phyloP scores from a whole-genome alignment of 257 asterid genomes.

The Henckelia pumila region DNA sequence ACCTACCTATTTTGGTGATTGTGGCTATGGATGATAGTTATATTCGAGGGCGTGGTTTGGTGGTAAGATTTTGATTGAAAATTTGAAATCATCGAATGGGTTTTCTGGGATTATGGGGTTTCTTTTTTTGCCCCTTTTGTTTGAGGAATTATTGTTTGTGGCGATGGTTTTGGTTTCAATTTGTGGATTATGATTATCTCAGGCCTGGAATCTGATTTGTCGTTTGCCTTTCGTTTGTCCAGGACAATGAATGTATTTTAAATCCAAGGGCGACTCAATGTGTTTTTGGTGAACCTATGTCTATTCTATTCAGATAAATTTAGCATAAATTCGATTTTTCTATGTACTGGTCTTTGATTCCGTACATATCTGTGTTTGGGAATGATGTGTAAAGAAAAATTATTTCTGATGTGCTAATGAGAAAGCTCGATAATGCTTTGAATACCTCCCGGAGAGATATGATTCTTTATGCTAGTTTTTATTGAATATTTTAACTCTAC shows the following conservation, averaged over 20 bases:
- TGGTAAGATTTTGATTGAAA: slow-evolving; percentile 33
- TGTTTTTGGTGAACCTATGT: background rate
- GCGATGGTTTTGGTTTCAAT: slow-evolving; percentile 1
- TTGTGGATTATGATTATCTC: slow-evolving; percentile 2
- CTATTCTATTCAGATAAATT: background rate
- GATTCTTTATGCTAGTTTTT: background rate
- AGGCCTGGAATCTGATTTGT: slow-evolving; percentile 21
- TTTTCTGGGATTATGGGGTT: slow-evolving; percentile 20
- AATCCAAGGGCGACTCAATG: background rate
- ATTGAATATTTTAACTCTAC: background rate
- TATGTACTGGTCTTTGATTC: background rate
- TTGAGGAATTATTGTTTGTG: slow-evolving; percentile 1
- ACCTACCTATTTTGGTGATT: slow-evolving; percentile 5
- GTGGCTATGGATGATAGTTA: slow-evolving; percentile 32
- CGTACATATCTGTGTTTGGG: background rate
- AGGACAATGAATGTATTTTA: background rate
- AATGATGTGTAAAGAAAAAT: background rate
- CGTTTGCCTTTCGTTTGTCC: slow-evolving; percentile 1
- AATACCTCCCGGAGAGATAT: background rate
- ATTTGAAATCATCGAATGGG: slow-evolving; percentile 19
- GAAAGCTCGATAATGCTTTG: background rate
- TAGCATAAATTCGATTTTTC: background rate
- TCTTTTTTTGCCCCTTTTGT: background rate
- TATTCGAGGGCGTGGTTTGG: slow-evolving; percentile 30
- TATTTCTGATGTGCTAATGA: background rate